phyloP scores from a whole-genome alignment of 441 rosid species.

The Iberis amara region DNA sequence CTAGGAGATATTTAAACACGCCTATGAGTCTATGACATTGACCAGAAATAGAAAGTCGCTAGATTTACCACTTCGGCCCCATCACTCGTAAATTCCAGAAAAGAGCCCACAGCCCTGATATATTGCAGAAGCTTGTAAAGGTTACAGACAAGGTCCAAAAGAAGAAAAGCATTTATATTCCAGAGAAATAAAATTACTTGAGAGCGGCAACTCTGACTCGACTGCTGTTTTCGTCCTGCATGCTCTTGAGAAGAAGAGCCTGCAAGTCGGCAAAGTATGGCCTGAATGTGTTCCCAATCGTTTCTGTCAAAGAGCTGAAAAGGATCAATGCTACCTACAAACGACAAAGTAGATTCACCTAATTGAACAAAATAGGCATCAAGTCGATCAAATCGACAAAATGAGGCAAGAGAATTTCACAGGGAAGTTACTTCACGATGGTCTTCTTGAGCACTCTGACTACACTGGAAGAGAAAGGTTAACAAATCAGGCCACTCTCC shows the following conservation, averaged over 20 bases:
- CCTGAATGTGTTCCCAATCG: conserved; percentile 81
- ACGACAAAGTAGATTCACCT: conserved; percentile 18
- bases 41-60: conserved; percentile 8
- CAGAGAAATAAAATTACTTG: conserved; percentile 47
- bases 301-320: conserved; percentile 97
- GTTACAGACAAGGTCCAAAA: conserved; percentile 11
- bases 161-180: not conserved
- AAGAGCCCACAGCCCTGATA: conserved; percentile 95
- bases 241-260: conserved; percentile 85
- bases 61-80: conserved; percentile 85
- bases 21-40: not conserved
- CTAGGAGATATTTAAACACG: too few relatives aligned
- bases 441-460: conserved; percentile 96
- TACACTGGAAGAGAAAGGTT: conserved; percentile 83
- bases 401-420: not conserved
- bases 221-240: conserved; percentile 89
- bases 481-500: conserved; percentile 98
- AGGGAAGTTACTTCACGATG: conserved; percentile 73
- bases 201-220: conserved; percentile 97
- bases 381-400: not conserved
- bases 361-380: conserved; percentile 2
- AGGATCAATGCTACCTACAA: conserved; percentile 88
- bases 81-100: conserved; percentile 80
- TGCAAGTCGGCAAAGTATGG: conserved; percentile 86
- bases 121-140: conserved; percentile 23